These are phyloP conservation scores for Amanita brunnescens DNA, from an alignment of 768 basidiomycete species.

Conservation along the genomic window DNA sequence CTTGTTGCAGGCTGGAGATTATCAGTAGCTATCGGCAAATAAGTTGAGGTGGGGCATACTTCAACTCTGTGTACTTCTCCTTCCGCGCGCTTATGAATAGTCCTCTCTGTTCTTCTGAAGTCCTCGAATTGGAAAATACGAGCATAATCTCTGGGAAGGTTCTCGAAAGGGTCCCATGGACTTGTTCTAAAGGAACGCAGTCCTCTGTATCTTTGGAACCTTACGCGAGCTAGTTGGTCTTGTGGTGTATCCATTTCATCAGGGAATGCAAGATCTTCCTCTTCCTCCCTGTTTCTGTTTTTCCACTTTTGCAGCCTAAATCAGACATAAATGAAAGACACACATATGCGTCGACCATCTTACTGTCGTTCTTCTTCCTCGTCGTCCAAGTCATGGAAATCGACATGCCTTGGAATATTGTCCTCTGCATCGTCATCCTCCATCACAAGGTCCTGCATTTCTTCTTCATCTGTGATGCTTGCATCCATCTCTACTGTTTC, in stretches of 20 bases:
- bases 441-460: conserved; percentile 48
- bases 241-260: conserved; percentile 95
- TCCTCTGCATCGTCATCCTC: conserved; percentile 47
- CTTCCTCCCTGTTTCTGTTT: conserved; percentile 63
- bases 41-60: conserved; percentile 32
- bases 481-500: conserved; percentile 32
- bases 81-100: conserved; percentile 57
- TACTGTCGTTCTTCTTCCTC: conserved; percentile 88
- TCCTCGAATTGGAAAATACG: conserved; percentile 97
- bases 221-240: conserved; percentile 65
- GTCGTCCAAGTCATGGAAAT: conserved; percentile 69
- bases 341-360: conserved; percentile 19
- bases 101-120: conserved; percentile 76
- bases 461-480: conserved; percentile 44
- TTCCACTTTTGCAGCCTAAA: conserved; percentile 62
- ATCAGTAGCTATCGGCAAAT: background rate
- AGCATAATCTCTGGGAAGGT: conserved; percentile 88
- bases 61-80: conserved; percentile 51
- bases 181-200: conserved; percentile 89
- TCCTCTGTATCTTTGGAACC: conserved; percentile 91
- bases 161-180: conserved; percentile 97
- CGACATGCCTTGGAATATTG: conserved; percentile 41
- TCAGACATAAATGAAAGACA: background rate
- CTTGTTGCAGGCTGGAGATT: conserved; percentile 63
- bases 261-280: conserved; percentile 81